Conservation (phyloP, 1,284 basidiomycete species). For the Thecaphora frezii region DNA sequence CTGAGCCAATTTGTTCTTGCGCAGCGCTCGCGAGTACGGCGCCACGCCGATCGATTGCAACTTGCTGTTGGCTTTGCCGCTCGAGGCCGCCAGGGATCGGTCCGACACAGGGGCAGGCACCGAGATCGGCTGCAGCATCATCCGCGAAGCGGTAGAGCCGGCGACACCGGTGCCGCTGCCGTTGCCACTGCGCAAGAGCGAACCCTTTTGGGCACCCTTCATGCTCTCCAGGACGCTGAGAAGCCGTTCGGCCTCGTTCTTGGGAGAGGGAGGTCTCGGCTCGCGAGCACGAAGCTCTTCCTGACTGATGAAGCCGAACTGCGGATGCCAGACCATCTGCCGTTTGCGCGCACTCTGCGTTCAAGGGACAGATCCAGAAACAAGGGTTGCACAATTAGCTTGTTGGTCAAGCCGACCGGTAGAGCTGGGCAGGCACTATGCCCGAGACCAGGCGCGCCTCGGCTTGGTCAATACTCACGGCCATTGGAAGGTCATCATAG, state of each 20-base stretch:
- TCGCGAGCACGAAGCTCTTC: slow-evolving; percentile 47
- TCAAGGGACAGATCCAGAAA: too few species aligned
- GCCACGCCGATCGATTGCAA: slow-evolving; percentile 28
- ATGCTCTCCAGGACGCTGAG: slow-evolving; percentile 59
- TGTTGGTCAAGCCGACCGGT: too few species aligned
- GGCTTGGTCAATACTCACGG: neutral
- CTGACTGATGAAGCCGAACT: slow-evolving; percentile 49
- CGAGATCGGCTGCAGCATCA: slow-evolving; percentile 15
- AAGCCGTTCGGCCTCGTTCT: slow-evolving; percentile 61
- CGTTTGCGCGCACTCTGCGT: slow-evolving; percentile 33
- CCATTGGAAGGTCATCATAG: slow-evolving; percentile 1
- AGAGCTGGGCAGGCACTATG: too few species aligned
- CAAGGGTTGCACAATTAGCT: too few species aligned
- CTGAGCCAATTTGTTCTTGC: slow-evolving; percentile 23
- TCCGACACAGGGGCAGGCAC: slow-evolving; percentile 36
- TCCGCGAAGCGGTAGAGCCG: neutral
- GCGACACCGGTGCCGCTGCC: slow-evolving; percentile 38
- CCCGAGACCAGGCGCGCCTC: too few species aligned
- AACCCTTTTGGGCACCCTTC: slow-evolving; percentile 14
- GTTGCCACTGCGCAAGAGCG: slow-evolving; percentile 27
- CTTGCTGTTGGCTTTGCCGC: slow-evolving; percentile 5
- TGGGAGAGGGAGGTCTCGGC: slow-evolving; percentile 50
- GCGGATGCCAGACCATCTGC: slow-evolving; percentile 54
- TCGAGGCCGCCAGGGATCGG: slow-evolving; percentile 5
- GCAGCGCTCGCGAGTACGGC: slow-evolving; percentile 41